These are phyloP conservation scores for Allium fistulosum DNA, from an alignment of 106 monocot species.

Conservation along the genomic window DNA sequence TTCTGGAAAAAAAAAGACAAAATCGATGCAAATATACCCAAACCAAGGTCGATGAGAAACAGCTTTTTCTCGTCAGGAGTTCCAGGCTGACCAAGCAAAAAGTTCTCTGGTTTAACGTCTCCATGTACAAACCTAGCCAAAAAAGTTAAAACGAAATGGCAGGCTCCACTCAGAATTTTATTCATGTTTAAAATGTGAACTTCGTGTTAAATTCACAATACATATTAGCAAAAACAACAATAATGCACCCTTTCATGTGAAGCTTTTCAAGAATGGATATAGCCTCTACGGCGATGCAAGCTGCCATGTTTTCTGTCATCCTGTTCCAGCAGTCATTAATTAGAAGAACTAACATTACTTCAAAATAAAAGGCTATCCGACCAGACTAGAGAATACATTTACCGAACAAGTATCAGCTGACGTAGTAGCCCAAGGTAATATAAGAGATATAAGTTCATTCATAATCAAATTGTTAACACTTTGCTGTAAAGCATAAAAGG, in stretches of 20 bases:
- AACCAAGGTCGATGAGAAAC: conserved; percentile 95
- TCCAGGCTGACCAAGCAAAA: conserved; percentile 92
- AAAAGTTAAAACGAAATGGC: neutral
- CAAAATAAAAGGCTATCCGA: no score
- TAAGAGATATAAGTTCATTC: no score
- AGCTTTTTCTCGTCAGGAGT: conserved; percentile 92
- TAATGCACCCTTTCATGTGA: conserved; percentile 70
- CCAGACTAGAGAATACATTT: no score
- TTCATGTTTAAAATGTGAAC: no score
- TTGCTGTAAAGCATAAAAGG: neutral
- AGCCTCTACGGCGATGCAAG: conserved; percentile 94
- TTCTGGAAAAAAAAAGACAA: neutral
- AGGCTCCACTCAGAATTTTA: no score
- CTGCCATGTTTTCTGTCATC: conserved; percentile 86
- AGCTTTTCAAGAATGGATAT: conserved; percentile 97
- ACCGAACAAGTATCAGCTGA: no score
- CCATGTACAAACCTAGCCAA: conserved; percentile 88
- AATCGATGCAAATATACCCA: conserved; percentile 36
- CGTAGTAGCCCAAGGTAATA: no score
- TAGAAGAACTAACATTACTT: neutral
- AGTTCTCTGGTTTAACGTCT: conserved; percentile 98
- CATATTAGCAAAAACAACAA: neutral
- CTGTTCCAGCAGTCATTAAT: conserved; percentile 34
- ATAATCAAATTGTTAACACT: no score
- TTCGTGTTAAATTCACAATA: no score